Evolutionary conservation across 192 early-diverging fungal species (phyloP).

Genomic region (Linderina pennispora): DNA sequence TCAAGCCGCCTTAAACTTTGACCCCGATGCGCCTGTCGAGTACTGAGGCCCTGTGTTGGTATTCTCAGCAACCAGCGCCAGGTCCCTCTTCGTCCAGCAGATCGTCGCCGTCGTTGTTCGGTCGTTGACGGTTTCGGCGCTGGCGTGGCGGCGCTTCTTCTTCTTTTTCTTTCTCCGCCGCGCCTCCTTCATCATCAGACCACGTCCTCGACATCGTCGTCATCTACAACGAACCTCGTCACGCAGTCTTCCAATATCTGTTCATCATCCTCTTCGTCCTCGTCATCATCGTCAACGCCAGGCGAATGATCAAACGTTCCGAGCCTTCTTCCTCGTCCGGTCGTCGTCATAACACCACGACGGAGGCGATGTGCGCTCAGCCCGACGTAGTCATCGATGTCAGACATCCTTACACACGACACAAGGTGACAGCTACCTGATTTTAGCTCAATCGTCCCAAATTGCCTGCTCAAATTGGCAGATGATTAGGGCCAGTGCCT

Average conservation of each 20-base stretch:
- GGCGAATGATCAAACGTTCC: constrained; percentile 36
- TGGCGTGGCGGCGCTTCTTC: constrained; percentile 5
- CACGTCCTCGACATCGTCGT: constrained; percentile 61
- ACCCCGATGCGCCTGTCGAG: constrained; percentile 42
- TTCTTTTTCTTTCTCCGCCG: constrained; percentile 37
- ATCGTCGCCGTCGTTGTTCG: constrained; percentile 53
- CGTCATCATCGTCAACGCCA: constrained; percentile 24
- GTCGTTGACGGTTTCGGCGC: background rate
- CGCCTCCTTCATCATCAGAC: constrained; percentile 47
- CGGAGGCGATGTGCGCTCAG: constrained; percentile 15
- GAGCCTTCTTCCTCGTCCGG: constrained; percentile 53
- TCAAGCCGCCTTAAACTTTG: constrained; percentile 68
- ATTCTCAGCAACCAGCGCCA: constrained; percentile 89
- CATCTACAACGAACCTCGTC: constrained; percentile 65
- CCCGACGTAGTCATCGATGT: constrained; percentile 17
- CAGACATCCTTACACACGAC: constrained; percentile 23
- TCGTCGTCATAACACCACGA: constrained; percentile 42
- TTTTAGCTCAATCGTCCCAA: background rate
- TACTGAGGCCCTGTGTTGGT: constrained; percentile 52
- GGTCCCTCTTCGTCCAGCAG: constrained; percentile 88
- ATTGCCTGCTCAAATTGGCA: too few relatives aligned
- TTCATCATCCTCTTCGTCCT: constrained; percentile 50
- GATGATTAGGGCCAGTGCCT: too few relatives aligned
- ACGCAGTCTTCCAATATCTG: constrained; percentile 59
- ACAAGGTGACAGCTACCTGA: too few relatives aligned